phyloP scores from a whole-genome alignment of 2,329 filamentous ascomycete species.

The Rutstroemia sp. region DNA sequence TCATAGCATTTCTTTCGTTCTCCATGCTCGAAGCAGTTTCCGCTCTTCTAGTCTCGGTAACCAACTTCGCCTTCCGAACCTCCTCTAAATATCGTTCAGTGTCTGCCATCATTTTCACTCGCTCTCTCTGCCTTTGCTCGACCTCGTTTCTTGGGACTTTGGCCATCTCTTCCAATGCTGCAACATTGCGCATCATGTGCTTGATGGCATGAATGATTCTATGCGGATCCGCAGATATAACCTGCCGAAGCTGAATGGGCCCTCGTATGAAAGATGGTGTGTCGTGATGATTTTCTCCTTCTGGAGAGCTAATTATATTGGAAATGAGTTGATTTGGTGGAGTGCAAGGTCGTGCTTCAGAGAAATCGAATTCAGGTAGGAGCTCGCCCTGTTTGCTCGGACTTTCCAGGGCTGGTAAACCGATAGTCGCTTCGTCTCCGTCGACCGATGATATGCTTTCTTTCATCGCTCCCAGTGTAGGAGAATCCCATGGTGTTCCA shows the following conservation, averaged over 20 bases:
- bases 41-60: background rate
- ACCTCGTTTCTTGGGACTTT: background rate
- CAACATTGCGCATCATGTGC: slow-evolving; percentile 5
- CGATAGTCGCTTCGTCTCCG: background rate
- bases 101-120: background rate
- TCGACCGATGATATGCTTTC: background rate
- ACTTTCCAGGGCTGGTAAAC: background rate
- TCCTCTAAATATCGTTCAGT: background rate
- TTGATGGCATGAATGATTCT: slow-evolving; percentile 6
- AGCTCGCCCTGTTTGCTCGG: background rate
- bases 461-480: background rate
- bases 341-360: background rate
- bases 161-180: background rate
- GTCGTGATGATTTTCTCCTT: slow-evolving; percentile 1
- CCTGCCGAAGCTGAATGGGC: background rate
- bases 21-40: background rate
- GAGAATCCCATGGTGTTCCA: background rate
- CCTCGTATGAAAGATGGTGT: slow-evolving; percentile 7
- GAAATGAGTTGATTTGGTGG: background rate
- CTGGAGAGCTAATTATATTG: background rate
- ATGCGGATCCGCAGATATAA: slow-evolving; percentile 1
- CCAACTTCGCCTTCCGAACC: background rate
- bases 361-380: background rate
- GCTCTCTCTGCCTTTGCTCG: background rate
- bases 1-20: background rate